Evolutionary conservation across 345 rosid genomes (phyloP).

Genomic region (Melaleuca quinquenervia): DNA sequence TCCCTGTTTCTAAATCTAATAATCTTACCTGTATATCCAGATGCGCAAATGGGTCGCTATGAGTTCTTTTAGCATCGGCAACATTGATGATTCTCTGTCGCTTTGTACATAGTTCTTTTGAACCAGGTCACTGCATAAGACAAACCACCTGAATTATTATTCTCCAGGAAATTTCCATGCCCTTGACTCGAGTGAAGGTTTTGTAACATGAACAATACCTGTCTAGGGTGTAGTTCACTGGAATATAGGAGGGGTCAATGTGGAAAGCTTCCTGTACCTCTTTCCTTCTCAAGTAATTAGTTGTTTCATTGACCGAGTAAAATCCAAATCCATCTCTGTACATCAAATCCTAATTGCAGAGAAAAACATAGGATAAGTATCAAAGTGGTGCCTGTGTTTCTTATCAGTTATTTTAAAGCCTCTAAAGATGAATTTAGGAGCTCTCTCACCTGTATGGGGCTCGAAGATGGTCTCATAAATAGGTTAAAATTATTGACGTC

Average conservation of each 20-base stretch:
- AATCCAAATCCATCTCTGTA: background rate
- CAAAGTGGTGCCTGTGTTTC: background rate
- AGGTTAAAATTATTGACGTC: background rate
- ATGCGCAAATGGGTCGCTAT: background rate
- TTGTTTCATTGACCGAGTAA: background rate
- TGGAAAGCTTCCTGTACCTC: background rate
- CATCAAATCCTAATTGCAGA: background rate
- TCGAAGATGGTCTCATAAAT: background rate
- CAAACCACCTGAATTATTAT: background rate
- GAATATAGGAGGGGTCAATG: background rate
- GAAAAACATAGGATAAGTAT: background rate
- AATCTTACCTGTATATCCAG: background rate
- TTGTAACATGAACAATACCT: background rate
- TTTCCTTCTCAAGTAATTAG: background rate
- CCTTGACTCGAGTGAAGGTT: background rate
- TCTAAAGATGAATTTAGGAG: background rate
- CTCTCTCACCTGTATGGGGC: background rate
- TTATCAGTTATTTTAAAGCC: background rate
- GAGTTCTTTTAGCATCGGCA: background rate
- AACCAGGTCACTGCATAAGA: background rate
- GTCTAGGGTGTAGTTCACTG: background rate
- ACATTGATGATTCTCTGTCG: background rate
- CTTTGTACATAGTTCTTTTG: background rate
- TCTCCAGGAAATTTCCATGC: background rate
- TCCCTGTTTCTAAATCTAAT: background rate